Evolutionary conservation across 2,329 filamentous ascomycete genomes (phyloP).

Genomic region (Penicillium sp.): DNA sequence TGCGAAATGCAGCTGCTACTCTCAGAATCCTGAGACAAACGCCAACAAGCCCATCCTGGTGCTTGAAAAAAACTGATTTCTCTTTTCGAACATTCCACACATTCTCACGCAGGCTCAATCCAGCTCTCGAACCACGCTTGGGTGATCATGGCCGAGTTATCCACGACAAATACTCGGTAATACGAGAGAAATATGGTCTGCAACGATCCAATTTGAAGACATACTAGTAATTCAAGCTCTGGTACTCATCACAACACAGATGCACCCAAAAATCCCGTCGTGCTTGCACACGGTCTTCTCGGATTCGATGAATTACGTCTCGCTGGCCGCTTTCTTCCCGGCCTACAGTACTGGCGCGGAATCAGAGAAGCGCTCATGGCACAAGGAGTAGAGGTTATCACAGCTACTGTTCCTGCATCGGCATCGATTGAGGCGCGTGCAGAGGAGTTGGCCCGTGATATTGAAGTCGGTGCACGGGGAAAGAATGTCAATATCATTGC

Average conservation of each 20-base stretch:
- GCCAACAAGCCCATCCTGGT: background rate
- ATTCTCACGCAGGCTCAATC: slow-evolving; percentile 10
- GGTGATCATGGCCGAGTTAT: slow-evolving; percentile 50
- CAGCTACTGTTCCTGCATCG: slow-evolving; percentile 54
- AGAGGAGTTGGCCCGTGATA: slow-evolving; percentile 48
- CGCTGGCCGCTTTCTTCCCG: slow-evolving; percentile 50
- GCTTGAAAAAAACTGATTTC: background rate
- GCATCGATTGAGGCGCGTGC: slow-evolving; percentile 56
- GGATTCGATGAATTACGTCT: slow-evolving; percentile 59
- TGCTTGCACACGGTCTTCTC: slow-evolving; percentile 60
- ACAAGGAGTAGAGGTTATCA: slow-evolving; percentile 57
- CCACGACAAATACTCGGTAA: slow-evolving; percentile 56
- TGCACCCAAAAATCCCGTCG: slow-evolving; percentile 52
- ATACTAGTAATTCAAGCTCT: background rate
- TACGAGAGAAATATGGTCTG: slow-evolving; percentile 50
- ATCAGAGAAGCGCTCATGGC: slow-evolving; percentile 54
- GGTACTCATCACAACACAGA: slow-evolving; percentile 17
- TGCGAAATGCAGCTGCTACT: slow-evolving; percentile 16
- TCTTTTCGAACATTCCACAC: slow-evolving; percentile 11
- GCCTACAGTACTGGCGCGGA: slow-evolving; percentile 59
- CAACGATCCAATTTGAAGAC: background rate
- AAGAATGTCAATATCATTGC: slow-evolving; percentile 60
- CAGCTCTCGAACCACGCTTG: slow-evolving; percentile 45
- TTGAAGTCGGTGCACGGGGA: slow-evolving; percentile 49
- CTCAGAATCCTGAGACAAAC: background rate